Evolutionary conservation across 768 basidiomycete genomes (phyloP).

Genomic region (Lactarius evosmus): DNA sequence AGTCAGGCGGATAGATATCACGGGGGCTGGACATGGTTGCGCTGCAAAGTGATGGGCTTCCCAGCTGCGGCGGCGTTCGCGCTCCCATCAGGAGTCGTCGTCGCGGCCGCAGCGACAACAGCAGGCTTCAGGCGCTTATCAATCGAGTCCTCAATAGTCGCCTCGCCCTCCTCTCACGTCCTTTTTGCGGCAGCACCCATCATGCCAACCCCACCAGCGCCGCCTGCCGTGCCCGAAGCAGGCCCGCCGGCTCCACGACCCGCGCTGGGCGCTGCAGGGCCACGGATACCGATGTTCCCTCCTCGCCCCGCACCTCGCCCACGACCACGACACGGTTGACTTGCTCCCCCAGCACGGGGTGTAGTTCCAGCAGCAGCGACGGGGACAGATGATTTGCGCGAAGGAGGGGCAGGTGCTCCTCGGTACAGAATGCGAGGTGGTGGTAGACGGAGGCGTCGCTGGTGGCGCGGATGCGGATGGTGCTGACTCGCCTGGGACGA

Average conservation of each 20-base stretch:
- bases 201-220: conserved; percentile 19
- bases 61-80: neutral
- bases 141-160: conserved; percentile 18
- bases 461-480: conserved; percentile 10
- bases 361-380: neutral
- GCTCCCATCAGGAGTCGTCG: neutral
- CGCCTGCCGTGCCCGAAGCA: neutral
- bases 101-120: neutral
- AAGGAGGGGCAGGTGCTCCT: neutral
- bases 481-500: conserved; percentile 34
- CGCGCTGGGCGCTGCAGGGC: conserved; percentile 18
- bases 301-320: conserved; percentile 22
- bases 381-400: conserved; percentile 14
- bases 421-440: conserved; percentile 30
- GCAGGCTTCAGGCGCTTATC: conserved; percentile 23
- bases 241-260: conserved; percentile 17
- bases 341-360: neutral
- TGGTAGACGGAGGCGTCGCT: conserved; percentile 17
- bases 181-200: conserved; percentile 27
- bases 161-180: conserved; percentile 24
- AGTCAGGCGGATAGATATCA: neutral
- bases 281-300: conserved; percentile 23
- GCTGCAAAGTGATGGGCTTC: conserved; percentile 23
- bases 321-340: conserved; percentile 21
- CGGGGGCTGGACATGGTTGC: conserved; percentile 34